Conservation (phyloP, 306 rosid genomes). For the Delonix regia region DNA sequence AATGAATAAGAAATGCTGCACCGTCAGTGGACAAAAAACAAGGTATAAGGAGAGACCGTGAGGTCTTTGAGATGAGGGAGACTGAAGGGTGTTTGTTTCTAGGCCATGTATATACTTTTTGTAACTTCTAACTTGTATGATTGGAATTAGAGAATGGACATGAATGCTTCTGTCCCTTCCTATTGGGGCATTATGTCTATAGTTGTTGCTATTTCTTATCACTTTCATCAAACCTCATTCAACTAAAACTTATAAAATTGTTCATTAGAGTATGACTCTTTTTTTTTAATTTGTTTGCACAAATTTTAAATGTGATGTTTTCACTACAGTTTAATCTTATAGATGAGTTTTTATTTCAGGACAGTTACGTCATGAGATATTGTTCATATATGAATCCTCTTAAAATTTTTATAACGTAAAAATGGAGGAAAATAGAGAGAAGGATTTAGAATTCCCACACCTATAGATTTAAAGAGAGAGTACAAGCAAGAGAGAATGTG, state of each 20-base stretch:
- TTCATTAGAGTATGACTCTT: neutral
- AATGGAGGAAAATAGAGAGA: too few relatives aligned
- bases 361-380: neutral
- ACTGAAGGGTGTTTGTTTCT: too few relatives aligned
- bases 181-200: neutral
- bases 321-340: neutral
- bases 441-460: too few relatives aligned
- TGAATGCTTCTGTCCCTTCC: conserved; percentile 7
- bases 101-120: too few relatives aligned
- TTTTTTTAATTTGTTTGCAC: neutral
- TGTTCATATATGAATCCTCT: too few relatives aligned
- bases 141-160: neutral
- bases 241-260: neutral
- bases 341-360: neutral
- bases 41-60: neutral
- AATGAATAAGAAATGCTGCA: neutral
- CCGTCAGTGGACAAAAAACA: neutral
- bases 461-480: too few relatives aligned
- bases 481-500: too few relatives aligned
- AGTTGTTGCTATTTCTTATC: neutral
- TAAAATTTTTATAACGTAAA: too few relatives aligned
- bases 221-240: too few relatives aligned
- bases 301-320: neutral
- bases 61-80: too few relatives aligned
- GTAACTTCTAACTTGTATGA: neutral